Percentiles rank a stretch among this genome's conserved stretches.
Evolutionary conservation across 352 stramenopile species (phyloP).

Genomic region (Globisporangium uncinulatum): DNA sequence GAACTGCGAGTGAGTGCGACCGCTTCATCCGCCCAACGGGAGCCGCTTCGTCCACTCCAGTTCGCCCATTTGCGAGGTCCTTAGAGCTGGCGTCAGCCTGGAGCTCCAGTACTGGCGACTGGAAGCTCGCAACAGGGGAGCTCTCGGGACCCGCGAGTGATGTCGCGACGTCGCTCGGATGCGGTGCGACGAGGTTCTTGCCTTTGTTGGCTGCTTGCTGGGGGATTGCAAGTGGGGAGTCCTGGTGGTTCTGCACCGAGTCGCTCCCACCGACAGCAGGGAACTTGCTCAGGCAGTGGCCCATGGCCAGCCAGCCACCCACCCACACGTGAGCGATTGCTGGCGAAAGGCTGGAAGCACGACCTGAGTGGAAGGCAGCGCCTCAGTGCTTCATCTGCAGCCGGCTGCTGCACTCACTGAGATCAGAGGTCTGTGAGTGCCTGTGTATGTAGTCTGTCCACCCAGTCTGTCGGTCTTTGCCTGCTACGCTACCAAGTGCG

Average conservation of each 20-base stretch:
- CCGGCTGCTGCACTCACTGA: not conserved
- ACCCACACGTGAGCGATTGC: not conserved
- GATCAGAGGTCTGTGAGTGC: no score
- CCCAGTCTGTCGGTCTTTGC: no score
- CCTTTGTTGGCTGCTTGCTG: not conserved
- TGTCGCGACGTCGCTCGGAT: not conserved
- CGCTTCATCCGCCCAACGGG: conserved; percentile 1
- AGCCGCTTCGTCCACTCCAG: not conserved
- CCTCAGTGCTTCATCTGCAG: not conserved
- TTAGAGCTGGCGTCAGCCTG: not conserved
- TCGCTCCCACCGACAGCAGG: conserved; percentile 1
- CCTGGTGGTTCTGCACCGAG: not conserved
- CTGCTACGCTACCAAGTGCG: no score
- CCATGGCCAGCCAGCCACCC: not conserved
- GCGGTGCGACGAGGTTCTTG: conserved; percentile 15
- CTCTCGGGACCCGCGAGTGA: not conserved
- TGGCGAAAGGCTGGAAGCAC: not conserved
- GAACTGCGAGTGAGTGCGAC: conserved; percentile 5
- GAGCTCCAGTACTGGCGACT: not conserved
- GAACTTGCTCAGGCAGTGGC: conserved; percentile 11
- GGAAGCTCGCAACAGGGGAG: not conserved
- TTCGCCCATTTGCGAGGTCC: not conserved
- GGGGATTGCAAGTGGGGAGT: not conserved
- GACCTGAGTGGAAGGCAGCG: not conserved
- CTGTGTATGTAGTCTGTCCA: no score